phyloP scores from a whole-genome alignment of 805 yeast genomes.

The Barnettozyma siamensis region DNA sequence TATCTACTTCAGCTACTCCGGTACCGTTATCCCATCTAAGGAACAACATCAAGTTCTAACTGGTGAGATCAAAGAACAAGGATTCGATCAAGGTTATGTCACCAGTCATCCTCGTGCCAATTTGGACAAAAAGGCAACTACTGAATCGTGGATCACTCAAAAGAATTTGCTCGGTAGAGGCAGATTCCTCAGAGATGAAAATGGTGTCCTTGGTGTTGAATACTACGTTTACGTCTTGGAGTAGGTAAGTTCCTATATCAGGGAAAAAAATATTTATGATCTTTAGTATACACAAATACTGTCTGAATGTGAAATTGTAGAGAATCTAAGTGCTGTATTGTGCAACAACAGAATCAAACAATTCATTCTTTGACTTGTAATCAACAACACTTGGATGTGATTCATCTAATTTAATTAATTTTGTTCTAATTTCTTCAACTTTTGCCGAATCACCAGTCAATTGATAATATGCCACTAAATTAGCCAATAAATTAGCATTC shows the following conservation, averaged over 20 bases:
- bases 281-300: too few species aligned
- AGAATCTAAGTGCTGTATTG: slow-evolving; percentile 45
- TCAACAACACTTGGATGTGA: slow-evolving; percentile 55
- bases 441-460: slow-evolving; percentile 39
- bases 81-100: slow-evolving; percentile 43
- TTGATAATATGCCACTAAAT: slow-evolving; percentile 57
- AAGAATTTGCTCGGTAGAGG: slow-evolving; percentile 55
- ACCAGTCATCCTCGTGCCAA: slow-evolving; percentile 41
- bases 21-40: slow-evolving; percentile 38
- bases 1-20: slow-evolving; percentile 40
- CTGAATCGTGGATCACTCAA: slow-evolving; percentile 45
- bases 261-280: too few species aligned
- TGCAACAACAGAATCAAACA: slow-evolving; percentile 65
- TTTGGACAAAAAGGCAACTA: slow-evolving; percentile 37
- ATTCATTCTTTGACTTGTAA: slow-evolving; percentile 49
- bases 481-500: slow-evolving; percentile 49
- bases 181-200: slow-evolving; percentile 44
- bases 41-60: slow-evolving; percentile 32
- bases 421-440: slow-evolving; percentile 36
- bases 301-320: too few species aligned
- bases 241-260: too few species aligned
- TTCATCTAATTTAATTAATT: slow-evolving; percentile 43
- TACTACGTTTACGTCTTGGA: slow-evolving; percentile 37
- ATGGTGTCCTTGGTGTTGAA: slow-evolving; percentile 46
- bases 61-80: slow-evolving; percentile 27